Base-by-base conservation (phyloP, 2,329 filamentous ascomycete genomes). In the Cladosporium sp. region DNA sequence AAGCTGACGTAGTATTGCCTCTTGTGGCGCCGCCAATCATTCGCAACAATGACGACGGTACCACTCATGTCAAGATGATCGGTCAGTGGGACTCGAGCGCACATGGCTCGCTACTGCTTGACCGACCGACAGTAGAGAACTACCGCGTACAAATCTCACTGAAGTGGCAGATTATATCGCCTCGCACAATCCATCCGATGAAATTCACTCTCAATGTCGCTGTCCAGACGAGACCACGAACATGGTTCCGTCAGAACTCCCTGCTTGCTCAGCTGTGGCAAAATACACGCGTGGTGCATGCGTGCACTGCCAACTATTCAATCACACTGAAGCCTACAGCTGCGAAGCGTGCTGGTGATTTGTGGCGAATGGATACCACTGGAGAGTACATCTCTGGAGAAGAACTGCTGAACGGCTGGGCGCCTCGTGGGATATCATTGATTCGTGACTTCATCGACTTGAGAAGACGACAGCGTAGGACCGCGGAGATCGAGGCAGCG, bases 371-470 rank as follows among this genome's bases (percentile, higher is more conserved):
- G 88, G 96, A 93, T 77, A 98, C 93, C 18, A 90, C 92, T 67
- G 91, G 96, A 73, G 92, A 96, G 77, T 98, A 97, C 75, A 92
- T 99, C 73, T 97, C 97, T 78, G 95, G 95, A 65, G 93, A 99
- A 79, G 95, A 99, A 78, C 85, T 89, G 59, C 83, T 99, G 47
- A 88, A 84, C 2, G 88, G 88, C 65, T 99, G 95, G 95, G 88
- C 89, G 8, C 94, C 95, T 1, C 87, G 95, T 51, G 93, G 95
- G 41, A 91, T 98, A 2, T 96, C 92, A 0, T 81, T 99, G 0
- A 90, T 99, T n/a, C 88, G 89, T 66, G 95, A 99, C 78, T 97
- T 90, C 73, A 90, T 97, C 64, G 80, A 84, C 12, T 86, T 90
- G 6, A 88, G 88, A 67, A 92, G 91, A 78, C 90, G 91, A 74